phyloP scores from a whole-genome alignment of 352 stramenopile genomes.

The Pythium oligandrum region DNA sequence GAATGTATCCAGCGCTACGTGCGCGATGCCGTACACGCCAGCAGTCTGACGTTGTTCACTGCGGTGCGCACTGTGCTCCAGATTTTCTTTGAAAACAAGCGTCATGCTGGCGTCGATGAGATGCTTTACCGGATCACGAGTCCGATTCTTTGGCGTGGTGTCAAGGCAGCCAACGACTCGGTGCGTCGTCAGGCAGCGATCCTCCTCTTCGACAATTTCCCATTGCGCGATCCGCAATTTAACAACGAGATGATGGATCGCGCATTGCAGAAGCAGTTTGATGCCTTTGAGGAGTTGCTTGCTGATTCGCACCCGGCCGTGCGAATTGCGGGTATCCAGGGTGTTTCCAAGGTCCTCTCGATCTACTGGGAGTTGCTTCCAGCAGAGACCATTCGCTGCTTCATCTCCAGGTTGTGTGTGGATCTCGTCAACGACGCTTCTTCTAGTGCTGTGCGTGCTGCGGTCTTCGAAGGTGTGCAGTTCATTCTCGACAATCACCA shows the following conservation, averaged over 20 bases:
- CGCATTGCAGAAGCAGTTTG: slow-evolving; percentile 80
- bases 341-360: slow-evolving; percentile 74
- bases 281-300: slow-evolving; percentile 73
- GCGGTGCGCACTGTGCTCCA: slow-evolving; percentile 61
- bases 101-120: slow-evolving; percentile 70
- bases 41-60: slow-evolving; percentile 62
- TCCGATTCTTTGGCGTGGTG: slow-evolving; percentile 79
- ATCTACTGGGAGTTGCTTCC: slow-evolving; percentile 85
- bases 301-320: slow-evolving; percentile 69
- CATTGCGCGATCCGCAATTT: slow-evolving; percentile 67
- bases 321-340: slow-evolving; percentile 75
- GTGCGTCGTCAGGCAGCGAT: slow-evolving; percentile 78
- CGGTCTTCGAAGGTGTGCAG: slow-evolving; percentile 79
- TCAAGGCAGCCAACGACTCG: slow-evolving; percentile 79
- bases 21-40: slow-evolving; percentile 64
- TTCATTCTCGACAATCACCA: slow-evolving; percentile 88
- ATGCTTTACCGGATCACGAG: slow-evolving; percentile 84
- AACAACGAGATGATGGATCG: slow-evolving; percentile 74
- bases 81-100: slow-evolving; percentile 86
- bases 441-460: slow-evolving; percentile 69
- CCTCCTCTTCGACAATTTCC: slow-evolving; percentile 83
- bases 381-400: slow-evolving; percentile 74
- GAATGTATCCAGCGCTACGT: slow-evolving; percentile 82
- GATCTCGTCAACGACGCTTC: slow-evolving; percentile 79
- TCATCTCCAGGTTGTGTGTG: slow-evolving; percentile 75